Percentiles rank a stretch among this genome's conserved stretches.
Evolutionary conservation across 345 rosid species (phyloP).

Genomic region (Eucalyptus caleyi): DNA sequence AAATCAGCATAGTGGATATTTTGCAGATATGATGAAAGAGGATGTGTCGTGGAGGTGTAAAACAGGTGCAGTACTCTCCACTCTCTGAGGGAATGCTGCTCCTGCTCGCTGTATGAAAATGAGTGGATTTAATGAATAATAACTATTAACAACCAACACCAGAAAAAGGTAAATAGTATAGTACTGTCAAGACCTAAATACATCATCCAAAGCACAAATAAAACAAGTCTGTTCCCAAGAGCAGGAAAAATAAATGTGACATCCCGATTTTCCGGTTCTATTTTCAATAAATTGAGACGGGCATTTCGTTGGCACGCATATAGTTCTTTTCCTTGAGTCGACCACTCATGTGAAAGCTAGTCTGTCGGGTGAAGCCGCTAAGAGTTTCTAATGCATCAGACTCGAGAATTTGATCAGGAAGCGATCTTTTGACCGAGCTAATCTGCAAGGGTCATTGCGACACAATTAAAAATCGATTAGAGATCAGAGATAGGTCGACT

Average conservation of each 20-base stretch:
- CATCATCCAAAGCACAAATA: neutral
- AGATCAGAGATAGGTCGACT: no score
- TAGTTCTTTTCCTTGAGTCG: no score
- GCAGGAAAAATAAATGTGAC: conserved; percentile 8
- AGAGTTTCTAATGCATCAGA: no score
- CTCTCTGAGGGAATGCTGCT: conserved; percentile 88
- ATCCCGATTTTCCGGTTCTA: no score
- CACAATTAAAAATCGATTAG: no score
- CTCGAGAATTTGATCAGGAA: no score
- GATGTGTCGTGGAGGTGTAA: conserved; percentile 89
- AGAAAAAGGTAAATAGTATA: neutral
- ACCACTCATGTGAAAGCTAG: no score
- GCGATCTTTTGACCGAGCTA: no score
- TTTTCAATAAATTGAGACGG: no score
- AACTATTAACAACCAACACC: neutral
- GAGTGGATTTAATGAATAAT: neutral
- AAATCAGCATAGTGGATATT: conserved; percentile 52
- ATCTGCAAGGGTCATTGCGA: no score
- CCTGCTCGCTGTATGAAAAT: conserved; percentile 80
- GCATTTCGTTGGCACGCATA: no score
- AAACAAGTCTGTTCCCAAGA: neutral
- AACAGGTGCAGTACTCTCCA: conserved; percentile 80
- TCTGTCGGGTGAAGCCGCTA: no score
- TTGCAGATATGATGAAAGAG: conserved; percentile 71
- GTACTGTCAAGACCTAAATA: neutral